Conservation (phyloP, 2,329 filamentous ascomycete genomes). For the Apiospora phragmitis region DNA sequence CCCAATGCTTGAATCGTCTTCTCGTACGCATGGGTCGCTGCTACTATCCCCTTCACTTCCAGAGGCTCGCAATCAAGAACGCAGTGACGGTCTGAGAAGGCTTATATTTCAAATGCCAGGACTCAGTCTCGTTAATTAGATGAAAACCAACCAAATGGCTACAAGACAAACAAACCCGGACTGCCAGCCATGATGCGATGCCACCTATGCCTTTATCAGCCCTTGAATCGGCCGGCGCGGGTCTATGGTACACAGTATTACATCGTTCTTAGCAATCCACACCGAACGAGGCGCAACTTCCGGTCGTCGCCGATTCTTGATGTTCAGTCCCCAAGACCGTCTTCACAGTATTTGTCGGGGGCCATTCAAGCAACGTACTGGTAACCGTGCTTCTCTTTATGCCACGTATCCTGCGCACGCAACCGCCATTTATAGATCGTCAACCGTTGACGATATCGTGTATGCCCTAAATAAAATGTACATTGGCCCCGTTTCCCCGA, state of each 20-base stretch:
- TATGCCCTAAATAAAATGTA: background rate
- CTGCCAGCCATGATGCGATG: background rate
- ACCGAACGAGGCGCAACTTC: background rate
- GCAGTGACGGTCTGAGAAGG: background rate
- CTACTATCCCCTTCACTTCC: background rate
- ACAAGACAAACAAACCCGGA: background rate
- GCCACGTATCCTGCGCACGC: background rate
- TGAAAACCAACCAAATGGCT: background rate
- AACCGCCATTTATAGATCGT: background rate
- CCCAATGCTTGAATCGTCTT: too few species aligned
- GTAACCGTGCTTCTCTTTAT: background rate
- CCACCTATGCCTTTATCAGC: background rate
- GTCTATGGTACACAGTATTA: background rate
- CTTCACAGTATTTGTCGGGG: background rate
- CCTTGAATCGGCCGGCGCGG: background rate
- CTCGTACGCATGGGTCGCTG: too few species aligned
- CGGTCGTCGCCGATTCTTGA: background rate
- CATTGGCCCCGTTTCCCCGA: background rate
- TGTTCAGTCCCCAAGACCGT: background rate
- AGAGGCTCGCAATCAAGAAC: background rate
- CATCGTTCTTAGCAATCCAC: background rate
- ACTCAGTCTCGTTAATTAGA: background rate
- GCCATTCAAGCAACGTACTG: background rate
- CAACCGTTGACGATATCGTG: background rate
- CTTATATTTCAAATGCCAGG: background rate